Evolutionary conservation across 2,329 filamentous ascomycete genomes (phyloP).

Genomic region (Macrophomina pseudophaseolina): DNA sequence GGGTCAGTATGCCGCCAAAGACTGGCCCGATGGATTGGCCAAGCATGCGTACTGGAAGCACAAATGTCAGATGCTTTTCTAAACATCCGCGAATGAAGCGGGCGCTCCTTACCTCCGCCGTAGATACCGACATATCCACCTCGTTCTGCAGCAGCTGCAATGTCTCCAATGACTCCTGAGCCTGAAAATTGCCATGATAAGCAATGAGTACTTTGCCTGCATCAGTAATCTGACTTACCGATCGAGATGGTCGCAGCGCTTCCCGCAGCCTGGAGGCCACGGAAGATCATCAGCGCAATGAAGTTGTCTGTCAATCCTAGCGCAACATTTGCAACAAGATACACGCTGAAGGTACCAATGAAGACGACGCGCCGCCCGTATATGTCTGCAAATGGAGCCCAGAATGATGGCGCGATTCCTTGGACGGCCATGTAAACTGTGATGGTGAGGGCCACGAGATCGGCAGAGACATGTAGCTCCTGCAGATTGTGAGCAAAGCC

Average conservation of each 20-base stretch:
- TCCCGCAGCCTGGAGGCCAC: conserved; percentile 45
- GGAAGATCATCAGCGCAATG: conserved; percentile 40
- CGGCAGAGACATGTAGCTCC: conserved; percentile 44
- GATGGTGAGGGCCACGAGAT: conserved; percentile 41
- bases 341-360: conserved; percentile 53
- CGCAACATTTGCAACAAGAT: conserved; percentile 54
- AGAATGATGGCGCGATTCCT: conserved; percentile 58
- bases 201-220: no score
- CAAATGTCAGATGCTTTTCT: background rate
- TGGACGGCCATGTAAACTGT: conserved; percentile 56
- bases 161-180: conserved; percentile 47
- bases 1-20: conserved; percentile 42
- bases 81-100: no score
- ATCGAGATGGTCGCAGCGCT: conserved; percentile 48
- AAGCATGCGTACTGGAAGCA: conserved; percentile 37
- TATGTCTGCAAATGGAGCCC: conserved; percentile 57
- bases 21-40: conserved; percentile 41
- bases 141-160: conserved; percentile 47
- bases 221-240: conserved; percentile 30
- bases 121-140: conserved; percentile 50
- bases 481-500: background rate
- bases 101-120: conserved; percentile 35
- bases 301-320: conserved; percentile 51
- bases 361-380: conserved; percentile 58
- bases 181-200: background rate